phyloP scores from a whole-genome alignment of 2,329 filamentous ascomycete species.

The Bipolaris cookei region DNA sequence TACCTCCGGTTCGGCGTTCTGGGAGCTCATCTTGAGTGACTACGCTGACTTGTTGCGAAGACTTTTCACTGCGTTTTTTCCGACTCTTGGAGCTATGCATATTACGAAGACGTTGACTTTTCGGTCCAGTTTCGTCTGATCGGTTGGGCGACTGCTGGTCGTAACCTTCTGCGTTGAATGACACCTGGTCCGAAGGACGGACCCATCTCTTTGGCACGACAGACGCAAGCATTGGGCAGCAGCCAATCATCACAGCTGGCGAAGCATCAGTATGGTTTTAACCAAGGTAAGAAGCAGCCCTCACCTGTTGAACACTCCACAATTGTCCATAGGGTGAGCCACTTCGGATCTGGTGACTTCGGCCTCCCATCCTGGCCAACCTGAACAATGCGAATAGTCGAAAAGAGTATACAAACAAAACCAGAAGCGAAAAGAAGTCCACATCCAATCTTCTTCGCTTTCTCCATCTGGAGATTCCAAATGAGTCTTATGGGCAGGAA shows the following conservation, averaged over 20 bases:
- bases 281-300: not conserved
- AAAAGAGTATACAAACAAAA: constrained; percentile 36
- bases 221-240: constrained; percentile 28
- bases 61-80: constrained; percentile 10
- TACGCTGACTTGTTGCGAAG: constrained; percentile 6
- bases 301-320: constrained; percentile 48
- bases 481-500: constrained; percentile 47
- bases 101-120: constrained; percentile 12
- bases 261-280: not conserved
- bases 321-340: constrained; percentile 48
- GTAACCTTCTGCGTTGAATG: constrained; percentile 22
- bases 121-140: constrained; percentile 5
- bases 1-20: constrained; percentile 5
- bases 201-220: constrained; percentile 18
- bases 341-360: constrained; percentile 40
- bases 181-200: not conserved
- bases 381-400: constrained; percentile 42
- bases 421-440: constrained; percentile 35
- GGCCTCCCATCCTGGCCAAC: constrained; percentile 38
- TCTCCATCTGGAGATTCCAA: constrained; percentile 47
- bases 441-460: constrained; percentile 43
- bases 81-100: constrained; percentile 14
- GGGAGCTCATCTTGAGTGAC: constrained; percentile 23
- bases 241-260: constrained; percentile 36
- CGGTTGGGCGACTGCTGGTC: constrained; percentile 15